Conservation (phyloP, 225 moss, liverwort and hornwort genomes). For the Polytrichum formosum region DNA sequence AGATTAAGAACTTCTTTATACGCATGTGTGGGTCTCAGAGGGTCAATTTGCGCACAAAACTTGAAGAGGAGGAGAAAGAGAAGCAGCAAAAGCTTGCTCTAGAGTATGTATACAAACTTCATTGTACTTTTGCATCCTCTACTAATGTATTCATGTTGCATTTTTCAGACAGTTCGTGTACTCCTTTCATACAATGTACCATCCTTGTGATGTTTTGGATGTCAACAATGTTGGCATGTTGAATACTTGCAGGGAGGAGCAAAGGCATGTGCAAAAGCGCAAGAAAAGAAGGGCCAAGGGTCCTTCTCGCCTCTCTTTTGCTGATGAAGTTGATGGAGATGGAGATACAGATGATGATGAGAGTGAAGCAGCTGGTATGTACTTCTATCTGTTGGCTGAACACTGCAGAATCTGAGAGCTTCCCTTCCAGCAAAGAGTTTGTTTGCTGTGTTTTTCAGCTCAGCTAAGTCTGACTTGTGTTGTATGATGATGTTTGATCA, state of each 20-base stretch:
- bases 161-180: no score
- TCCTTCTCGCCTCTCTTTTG: slow-evolving; percentile 81
- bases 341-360: slow-evolving; percentile 66
- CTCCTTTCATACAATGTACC: no score
- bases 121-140: neutral
- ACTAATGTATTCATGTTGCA: no score
- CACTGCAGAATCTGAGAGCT: no score
- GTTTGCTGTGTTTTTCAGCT: no score
- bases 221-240: neutral
- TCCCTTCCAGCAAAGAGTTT: no score
- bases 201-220: neutral
- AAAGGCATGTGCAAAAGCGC: slow-evolving; percentile 73
- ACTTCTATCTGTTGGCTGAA: neutral
- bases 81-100: slow-evolving; percentile 90
- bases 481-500: neutral
- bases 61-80: slow-evolving; percentile 99
- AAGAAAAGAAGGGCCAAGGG: slow-evolving; percentile 92
- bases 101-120: slow-evolving; percentile 49
- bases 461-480: no score
- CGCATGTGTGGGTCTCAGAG: slow-evolving; percentile 48
- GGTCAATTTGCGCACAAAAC: slow-evolving; percentile 90
- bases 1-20: neutral
- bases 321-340: slow-evolving; percentile 68
- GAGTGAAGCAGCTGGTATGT: slow-evolving; percentile 48
- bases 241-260: slow-evolving; percentile 67